Evolutionary conservation across 192 early-diverging fungal species (phyloP).

Genomic region (Coemansia sp.): DNA sequence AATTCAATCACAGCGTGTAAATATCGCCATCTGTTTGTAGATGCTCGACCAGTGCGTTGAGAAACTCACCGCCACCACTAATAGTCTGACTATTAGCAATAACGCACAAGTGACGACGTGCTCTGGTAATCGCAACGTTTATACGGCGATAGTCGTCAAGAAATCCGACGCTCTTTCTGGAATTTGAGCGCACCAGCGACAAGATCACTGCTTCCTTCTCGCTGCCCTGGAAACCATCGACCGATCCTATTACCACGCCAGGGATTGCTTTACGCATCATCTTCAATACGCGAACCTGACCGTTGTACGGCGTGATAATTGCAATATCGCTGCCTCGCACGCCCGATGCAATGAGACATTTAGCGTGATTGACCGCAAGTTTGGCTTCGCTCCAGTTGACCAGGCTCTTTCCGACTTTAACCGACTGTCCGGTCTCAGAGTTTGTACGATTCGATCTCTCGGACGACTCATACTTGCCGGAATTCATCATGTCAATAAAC

Average conservation of each 20-base stretch:
- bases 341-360: conserved; percentile 62
- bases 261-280: conserved; percentile 58
- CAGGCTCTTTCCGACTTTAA: conserved; percentile 52
- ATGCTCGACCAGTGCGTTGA: conserved; percentile 54
- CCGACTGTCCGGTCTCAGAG: neutral
- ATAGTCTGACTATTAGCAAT: conserved; percentile 75
- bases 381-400: conserved; percentile 76
- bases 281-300: conserved; percentile 65
- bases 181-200: conserved; percentile 80
- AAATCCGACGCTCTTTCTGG: conserved; percentile 78
- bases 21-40: conserved; percentile 54
- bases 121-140: conserved; percentile 89
- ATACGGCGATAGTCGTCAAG: conserved; percentile 76
- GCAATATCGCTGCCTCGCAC: conserved; percentile 67
- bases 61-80: conserved; percentile 33
- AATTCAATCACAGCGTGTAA: conserved; percentile 17
- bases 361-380: conserved; percentile 64
- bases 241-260: conserved; percentile 73
- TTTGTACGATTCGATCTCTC: conserved; percentile 20
- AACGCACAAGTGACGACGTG: conserved; percentile 82
- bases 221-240: conserved; percentile 90
- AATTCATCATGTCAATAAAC: conserved; percentile 65
- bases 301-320: conserved; percentile 86
- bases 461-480: neutral
- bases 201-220: conserved; percentile 87